Evolutionary conservation across 768 basidiomycete genomes (phyloP).

Genomic region (Pisolithus orientalis): DNA sequence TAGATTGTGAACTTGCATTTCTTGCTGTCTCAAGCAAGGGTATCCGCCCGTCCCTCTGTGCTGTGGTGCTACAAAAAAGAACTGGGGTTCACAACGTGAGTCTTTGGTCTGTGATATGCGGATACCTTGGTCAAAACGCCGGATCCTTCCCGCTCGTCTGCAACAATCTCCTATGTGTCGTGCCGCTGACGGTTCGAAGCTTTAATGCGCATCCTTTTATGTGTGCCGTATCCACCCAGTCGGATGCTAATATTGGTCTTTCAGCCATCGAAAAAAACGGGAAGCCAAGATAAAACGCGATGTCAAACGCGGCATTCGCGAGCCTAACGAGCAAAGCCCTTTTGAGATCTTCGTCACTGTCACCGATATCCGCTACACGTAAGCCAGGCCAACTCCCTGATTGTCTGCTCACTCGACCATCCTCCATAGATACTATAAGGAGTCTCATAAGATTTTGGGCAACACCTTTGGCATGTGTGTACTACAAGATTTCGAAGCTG

Average conservation of each 20-base stretch:
- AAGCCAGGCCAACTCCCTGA: slow-evolving; percentile 26
- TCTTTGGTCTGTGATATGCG: slow-evolving; percentile 6
- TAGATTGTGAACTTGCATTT: slow-evolving; percentile 95
- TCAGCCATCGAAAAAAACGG: slow-evolving; percentile 90
- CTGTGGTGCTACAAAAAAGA: slow-evolving; percentile 99
- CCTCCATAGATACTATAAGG: slow-evolving; percentile 82
- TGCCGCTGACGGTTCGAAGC: too few species aligned
- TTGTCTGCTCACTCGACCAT: neutral
- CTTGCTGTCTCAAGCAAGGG: slow-evolving; percentile 83
- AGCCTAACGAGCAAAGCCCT: slow-evolving; percentile 92
- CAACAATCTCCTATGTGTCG: neutral
- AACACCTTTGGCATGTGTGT: slow-evolving; percentile 98
- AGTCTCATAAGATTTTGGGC: slow-evolving; percentile 93
- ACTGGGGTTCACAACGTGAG: slow-evolving; percentile 88
- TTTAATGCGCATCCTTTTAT: too few species aligned
- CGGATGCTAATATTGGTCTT: neutral
- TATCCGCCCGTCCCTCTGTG: slow-evolving; percentile 85
- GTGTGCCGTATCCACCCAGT: neutral
- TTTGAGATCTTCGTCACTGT: slow-evolving; percentile 98
- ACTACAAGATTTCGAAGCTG: slow-evolving; percentile 95
- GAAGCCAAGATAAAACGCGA: slow-evolving; percentile 97
- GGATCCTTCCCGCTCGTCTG: neutral
- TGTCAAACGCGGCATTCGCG: slow-evolving; percentile 88
- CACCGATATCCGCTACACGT: slow-evolving; percentile 99
- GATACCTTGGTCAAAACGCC: neutral